Evolutionary conservation across 2,329 filamentous ascomycete species (phyloP).

Genomic region (Colletotrichum zoysiae): DNA sequence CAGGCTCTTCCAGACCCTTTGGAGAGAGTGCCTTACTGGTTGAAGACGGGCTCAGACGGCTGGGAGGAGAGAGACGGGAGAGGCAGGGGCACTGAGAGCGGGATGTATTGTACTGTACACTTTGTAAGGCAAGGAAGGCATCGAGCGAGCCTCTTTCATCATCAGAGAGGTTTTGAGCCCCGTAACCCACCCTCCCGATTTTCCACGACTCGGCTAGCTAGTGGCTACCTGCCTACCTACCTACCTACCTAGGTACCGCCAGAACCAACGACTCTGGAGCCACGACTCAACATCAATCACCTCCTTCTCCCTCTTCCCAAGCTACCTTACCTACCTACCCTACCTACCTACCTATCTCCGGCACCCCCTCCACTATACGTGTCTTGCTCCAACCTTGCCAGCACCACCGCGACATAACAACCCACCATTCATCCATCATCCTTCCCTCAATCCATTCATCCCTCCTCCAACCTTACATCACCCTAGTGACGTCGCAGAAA

Average conservation of each 20-base stretch:
- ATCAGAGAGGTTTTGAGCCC: slow-evolving; percentile 39
- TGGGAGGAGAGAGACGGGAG: neutral
- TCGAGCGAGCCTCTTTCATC: slow-evolving; percentile 44
- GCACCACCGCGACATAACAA: slow-evolving; percentile 16
- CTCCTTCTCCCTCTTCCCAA: neutral
- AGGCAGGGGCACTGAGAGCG: neutral
- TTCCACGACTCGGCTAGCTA: slow-evolving; percentile 33
- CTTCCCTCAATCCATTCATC: neutral
- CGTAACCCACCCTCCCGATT: slow-evolving; percentile 43
- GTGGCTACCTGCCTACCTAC: neutral
- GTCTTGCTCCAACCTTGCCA: slow-evolving; percentile 26
- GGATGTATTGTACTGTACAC: neutral
- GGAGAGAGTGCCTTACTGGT: slow-evolving; percentile 9
- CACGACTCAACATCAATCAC: slow-evolving; percentile 29
- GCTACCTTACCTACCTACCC: neutral
- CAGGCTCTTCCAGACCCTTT: slow-evolving; percentile 6
- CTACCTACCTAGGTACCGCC: neutral
- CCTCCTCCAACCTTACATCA: slow-evolving; percentile 33
- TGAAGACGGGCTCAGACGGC: neutral
- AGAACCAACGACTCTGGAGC: slow-evolving; percentile 12
- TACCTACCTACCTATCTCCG: too few relatives aligned
- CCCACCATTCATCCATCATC: neutral
- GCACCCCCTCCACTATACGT: slow-evolving; percentile 15
- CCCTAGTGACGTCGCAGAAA: slow-evolving; percentile 40
- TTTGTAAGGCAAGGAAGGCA: slow-evolving; percentile 5